These are phyloP conservation scores for Capsicum rhomboideum DNA, from an alignment of 257 asterid species.

Conservation along the genomic window DNA sequence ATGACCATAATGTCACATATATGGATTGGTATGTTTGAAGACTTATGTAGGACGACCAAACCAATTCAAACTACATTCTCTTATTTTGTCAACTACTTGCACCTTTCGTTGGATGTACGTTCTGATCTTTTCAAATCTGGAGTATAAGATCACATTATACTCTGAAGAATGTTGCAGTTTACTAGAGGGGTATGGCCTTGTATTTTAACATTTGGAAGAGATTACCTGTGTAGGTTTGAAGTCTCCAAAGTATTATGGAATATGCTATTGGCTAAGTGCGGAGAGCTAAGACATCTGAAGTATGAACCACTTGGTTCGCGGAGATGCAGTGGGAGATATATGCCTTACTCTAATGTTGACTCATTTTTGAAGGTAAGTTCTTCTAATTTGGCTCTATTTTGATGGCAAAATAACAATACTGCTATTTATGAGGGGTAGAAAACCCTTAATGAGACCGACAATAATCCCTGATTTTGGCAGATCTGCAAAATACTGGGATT, in stretches of 20 bases:
- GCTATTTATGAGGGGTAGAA: not conserved
- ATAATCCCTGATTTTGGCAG: slow-evolving; percentile 20
- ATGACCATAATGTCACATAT: not conserved
- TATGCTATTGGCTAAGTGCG: slow-evolving; percentile 49
- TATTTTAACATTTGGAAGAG: not conserved
- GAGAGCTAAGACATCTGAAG: slow-evolving; percentile 60
- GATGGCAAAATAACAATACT: not conserved
- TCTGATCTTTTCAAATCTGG: not conserved
- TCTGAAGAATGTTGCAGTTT: not conserved
- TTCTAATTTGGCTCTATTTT: not conserved
- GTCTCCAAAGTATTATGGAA: slow-evolving; percentile 68
- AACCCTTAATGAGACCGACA: not conserved
- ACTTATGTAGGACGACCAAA: not conserved
- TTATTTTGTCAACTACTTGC: not conserved
- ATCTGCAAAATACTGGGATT: slow-evolving; percentile 80
- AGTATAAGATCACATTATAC: not conserved
- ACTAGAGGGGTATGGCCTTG: not conserved
- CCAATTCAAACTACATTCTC: not conserved
- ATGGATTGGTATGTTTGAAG: not conserved
- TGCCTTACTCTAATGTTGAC: slow-evolving; percentile 91
- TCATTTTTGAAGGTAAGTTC: slow-evolving; percentile 67
- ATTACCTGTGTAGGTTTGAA: slow-evolving; percentile 43
- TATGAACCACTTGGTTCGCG: slow-evolving; percentile 51
- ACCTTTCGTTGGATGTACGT: not conserved
- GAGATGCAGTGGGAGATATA: slow-evolving; percentile 73